Conservation (phyloP, 306 rosid genomes). For the Parietaria judaica region DNA sequence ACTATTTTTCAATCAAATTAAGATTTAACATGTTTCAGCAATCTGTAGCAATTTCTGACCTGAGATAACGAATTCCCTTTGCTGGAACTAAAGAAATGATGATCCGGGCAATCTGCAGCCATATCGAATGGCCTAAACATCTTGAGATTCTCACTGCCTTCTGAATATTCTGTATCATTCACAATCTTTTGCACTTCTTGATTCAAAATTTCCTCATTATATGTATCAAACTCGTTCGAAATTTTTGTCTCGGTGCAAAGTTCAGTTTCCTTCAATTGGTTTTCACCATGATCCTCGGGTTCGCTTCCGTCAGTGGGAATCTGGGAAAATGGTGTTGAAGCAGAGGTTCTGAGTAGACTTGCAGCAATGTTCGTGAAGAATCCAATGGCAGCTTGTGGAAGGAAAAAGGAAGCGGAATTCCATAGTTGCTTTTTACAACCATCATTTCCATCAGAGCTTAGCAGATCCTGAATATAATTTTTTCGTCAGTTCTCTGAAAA, state of each 20-base stretch:
- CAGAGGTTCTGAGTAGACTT: constrained; percentile 49
- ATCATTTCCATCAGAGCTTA: constrained; percentile 24
- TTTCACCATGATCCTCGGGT: constrained; percentile 31
- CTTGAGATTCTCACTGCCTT: constrained; percentile 24
- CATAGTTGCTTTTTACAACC: constrained; percentile 32
- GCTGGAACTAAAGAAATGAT: constrained; percentile 51
- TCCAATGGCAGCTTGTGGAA: constrained; percentile 69
- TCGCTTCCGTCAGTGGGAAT: constrained; percentile 42
- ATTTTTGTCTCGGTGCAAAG: constrained; percentile 30
- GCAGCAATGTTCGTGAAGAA: constrained; percentile 51
- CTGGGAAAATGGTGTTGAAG: constrained; percentile 35
- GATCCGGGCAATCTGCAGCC: constrained; percentile 59
- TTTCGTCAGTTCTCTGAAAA: neutral
- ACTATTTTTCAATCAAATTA: neutral
- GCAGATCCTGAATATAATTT: constrained; percentile 40
- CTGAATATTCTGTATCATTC: constrained; percentile 25
- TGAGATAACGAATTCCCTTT: constrained; percentile 49
- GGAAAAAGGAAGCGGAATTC: constrained; percentile 48
- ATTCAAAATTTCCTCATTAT: constrained; percentile 25
- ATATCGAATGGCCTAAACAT: constrained; percentile 65
- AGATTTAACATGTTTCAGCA: neutral
- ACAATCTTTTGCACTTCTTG: constrained; percentile 20
- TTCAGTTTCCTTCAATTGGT: constrained; percentile 31
- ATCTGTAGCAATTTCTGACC: constrained; percentile 37
- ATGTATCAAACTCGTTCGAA: constrained; percentile 21